Evolutionary conservation across 2,329 filamentous ascomycete species (phyloP).

Genomic region (Talaromyces islandicus): DNA sequence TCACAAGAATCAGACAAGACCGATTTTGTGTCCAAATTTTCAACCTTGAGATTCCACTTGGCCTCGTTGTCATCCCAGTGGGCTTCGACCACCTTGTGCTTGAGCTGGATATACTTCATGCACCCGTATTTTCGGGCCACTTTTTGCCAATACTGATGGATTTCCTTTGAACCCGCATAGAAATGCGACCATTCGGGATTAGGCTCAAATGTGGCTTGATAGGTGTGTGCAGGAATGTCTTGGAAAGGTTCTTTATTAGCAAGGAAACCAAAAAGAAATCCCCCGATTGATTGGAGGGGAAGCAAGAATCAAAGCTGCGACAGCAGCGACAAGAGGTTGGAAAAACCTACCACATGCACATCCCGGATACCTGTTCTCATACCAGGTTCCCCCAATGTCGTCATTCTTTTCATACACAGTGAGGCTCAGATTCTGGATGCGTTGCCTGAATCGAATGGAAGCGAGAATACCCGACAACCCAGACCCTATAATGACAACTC

Average conservation of each 20-base stretch:
- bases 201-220: conserved; percentile 10
- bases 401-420: conserved; percentile 13
- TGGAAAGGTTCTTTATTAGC: not conserved
- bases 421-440: conserved; percentile 9
- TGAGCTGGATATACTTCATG: conserved; percentile 20
- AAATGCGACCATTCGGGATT: conserved; percentile 15
- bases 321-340: no score
- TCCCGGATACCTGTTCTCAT: conserved; percentile 13
- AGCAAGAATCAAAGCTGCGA: no score
- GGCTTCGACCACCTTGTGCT: conserved; percentile 19
- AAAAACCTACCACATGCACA: conserved; percentile 11
- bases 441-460: conserved; percentile 16
- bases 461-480: conserved; percentile 18
- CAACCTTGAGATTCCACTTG: conserved; percentile 23
- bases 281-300: no score
- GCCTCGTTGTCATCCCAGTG: conserved; percentile 22
- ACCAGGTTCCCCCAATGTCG: conserved; percentile 14
- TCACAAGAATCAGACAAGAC: conserved; percentile 16
- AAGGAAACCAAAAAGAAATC: not conserved
- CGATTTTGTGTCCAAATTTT: conserved; percentile 5
- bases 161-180: conserved; percentile 21
- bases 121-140: conserved; percentile 20
- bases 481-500: conserved; percentile 16
- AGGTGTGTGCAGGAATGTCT: conserved; percentile 11
- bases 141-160: conserved; percentile 21